Evolutionary conservation across 2,329 filamentous ascomycete genomes (phyloP).

Genomic region (Ambrosiella cleistominuta): DNA sequence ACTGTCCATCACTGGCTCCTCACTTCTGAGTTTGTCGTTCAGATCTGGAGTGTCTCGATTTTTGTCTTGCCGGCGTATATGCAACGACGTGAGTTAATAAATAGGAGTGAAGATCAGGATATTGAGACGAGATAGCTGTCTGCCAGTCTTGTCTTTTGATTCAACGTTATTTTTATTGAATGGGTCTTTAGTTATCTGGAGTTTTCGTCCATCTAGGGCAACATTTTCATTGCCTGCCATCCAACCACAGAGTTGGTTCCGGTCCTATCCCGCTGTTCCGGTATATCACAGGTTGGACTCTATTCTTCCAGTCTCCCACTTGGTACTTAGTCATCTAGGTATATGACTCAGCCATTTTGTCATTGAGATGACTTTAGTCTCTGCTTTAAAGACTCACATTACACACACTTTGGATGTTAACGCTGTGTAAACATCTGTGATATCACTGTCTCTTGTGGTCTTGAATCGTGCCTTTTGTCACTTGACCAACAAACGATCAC

Average conservation of each 20-base stretch:
- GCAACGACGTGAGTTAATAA: background rate
- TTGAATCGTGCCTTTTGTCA: background rate
- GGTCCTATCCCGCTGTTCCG: no score
- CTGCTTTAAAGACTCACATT: background rate
- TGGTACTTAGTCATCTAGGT: no score
- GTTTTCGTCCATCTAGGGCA: background rate
- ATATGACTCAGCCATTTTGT: background rate
- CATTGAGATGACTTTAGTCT: background rate
- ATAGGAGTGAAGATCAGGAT: background rate
- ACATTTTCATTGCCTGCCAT: no score
- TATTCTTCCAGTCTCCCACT: no score
- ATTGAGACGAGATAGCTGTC: background rate
- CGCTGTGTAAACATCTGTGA: background rate
- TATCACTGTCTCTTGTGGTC: background rate
- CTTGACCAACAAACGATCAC: background rate
- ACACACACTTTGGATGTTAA: background rate
- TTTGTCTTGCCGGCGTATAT: constrained; percentile 1
- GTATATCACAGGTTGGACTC: no score
- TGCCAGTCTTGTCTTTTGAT: background rate
- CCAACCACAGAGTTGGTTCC: no score
- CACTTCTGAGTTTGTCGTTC: background rate
- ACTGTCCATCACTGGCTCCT: background rate
- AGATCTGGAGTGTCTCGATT: background rate
- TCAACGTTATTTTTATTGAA: background rate
- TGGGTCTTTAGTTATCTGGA: background rate